Conservation (phyloP, 306 rosid genomes). For the Rosa multiflora region DNA sequence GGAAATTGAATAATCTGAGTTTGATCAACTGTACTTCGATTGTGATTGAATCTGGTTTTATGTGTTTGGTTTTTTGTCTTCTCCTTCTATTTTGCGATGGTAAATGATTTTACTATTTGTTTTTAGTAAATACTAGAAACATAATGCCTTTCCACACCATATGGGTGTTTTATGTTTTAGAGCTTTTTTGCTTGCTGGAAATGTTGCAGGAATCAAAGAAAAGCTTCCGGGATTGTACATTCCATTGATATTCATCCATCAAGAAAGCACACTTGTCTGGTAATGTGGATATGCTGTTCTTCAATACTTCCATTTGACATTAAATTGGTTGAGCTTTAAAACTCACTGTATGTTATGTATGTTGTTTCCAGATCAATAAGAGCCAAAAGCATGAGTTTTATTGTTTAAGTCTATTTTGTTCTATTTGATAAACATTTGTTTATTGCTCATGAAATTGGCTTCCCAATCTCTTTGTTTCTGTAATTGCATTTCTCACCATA, state of each 20-base stretch:
- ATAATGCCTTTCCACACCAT: not conserved
- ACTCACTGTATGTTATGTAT: not conserved
- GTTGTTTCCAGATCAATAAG: not conserved
- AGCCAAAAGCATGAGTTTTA: not conserved
- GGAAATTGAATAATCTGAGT: not conserved
- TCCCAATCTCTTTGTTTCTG: not conserved
- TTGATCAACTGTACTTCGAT: not conserved
- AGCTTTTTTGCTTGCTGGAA: slow-evolving; percentile 21
- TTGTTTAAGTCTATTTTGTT: not conserved
- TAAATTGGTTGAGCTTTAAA: not conserved
- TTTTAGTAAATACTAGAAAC: not conserved
- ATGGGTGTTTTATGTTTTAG: not conserved
- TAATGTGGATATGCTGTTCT: slow-evolving; percentile 29
- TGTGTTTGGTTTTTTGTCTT: not conserved
- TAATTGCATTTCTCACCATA: not conserved
- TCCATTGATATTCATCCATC: slow-evolving; percentile 90
- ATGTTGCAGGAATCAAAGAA: slow-evolving; percentile 62
- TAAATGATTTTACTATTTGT: not conserved
- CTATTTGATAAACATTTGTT: not conserved
- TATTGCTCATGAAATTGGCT: not conserved
- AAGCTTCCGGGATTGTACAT: slow-evolving; percentile 76
- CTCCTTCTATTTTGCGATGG: not conserved
- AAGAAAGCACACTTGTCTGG: slow-evolving; percentile 88
- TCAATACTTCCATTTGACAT: not conserved
- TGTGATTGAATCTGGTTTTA: not conserved